Evolutionary conservation across 148 eudicot genomes (phyloP).

Genomic region (Linanthus parryae): DNA sequence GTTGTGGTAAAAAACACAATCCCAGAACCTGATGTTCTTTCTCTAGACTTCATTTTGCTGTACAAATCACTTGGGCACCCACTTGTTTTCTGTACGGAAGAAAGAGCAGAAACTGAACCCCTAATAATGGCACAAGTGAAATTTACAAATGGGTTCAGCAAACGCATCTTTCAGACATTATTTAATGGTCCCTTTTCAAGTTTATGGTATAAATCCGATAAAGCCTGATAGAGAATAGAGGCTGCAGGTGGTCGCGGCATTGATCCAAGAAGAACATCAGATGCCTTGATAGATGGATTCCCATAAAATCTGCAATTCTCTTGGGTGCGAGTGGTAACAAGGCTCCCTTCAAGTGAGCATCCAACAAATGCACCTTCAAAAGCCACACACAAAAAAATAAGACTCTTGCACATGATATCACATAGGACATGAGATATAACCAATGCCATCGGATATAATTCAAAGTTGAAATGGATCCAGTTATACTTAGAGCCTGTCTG

Average conservation of each 20-base stretch:
- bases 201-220: constrained; percentile 19
- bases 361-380: constrained; percentile 28
- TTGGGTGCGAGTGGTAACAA: constrained; percentile 21
- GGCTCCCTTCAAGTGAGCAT: constrained; percentile 26
- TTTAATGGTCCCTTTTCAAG: constrained; percentile 19
- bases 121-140: neutral
- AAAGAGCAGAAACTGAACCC: constrained; percentile 2
- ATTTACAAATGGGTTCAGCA: neutral
- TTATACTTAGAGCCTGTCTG: too few species aligned
- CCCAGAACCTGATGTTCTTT: neutral
- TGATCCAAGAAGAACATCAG: constrained; percentile 23
- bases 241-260: constrained; percentile 31
- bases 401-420: too few species aligned
- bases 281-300: constrained; percentile 14
- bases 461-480: too few species aligned
- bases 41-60: neutral
- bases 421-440: too few species aligned
- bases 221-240: constrained; percentile 17
- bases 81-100: constrained; percentile 1
- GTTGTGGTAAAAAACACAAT: neutral
- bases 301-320: constrained; percentile 29
- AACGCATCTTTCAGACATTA: too few species aligned
- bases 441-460: too few species aligned
- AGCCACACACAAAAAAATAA: too few species aligned
- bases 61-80: constrained; percentile 5